A percentile compares a stretch with the other conserved stretches of the same genome.
These are phyloP conservation scores for Aspergillus cristatus DNA, from an alignment of 495 filamentous ascomycete species.

Conservation along the genomic window DNA sequence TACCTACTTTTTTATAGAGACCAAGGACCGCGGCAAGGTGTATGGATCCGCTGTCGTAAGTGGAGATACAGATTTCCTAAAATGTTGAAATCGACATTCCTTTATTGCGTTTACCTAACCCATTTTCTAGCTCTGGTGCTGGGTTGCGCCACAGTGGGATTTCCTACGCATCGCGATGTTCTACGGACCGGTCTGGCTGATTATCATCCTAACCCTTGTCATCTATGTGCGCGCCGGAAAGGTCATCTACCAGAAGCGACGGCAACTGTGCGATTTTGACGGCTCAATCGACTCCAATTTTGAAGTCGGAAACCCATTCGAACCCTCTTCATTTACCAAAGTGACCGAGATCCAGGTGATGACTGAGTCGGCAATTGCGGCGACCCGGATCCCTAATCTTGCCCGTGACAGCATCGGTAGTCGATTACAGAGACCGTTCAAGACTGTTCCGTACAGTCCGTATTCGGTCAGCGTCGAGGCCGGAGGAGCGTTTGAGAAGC, in stretches of 20 bases:
- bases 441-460: slow-evolving; percentile 10
- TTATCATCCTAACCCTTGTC: slow-evolving; percentile 56
- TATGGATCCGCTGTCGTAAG: slow-evolving; percentile 66
- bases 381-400: slow-evolving; percentile 4
- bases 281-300: slow-evolving; percentile 27
- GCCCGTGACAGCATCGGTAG: neutral
- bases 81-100: no score
- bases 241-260: slow-evolving; percentile 53
- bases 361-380: slow-evolving; percentile 22
- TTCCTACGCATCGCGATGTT: slow-evolving; percentile 67
- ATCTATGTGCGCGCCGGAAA: slow-evolving; percentile 68
- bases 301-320: slow-evolving; percentile 8
- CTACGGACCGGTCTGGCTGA: slow-evolving; percentile 80
- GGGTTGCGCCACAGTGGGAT: slow-evolving; percentile 61
- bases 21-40: slow-evolving; percentile 38
- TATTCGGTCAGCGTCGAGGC: slow-evolving; percentile 31
- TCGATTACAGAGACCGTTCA: neutral
- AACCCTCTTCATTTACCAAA: slow-evolving; percentile 46
- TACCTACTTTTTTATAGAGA: slow-evolving; percentile 54
- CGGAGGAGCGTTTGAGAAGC: slow-evolving; percentile 8
- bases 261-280: slow-evolving; percentile 33
- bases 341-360: slow-evolving; percentile 50
- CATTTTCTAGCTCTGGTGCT: slow-evolving; percentile 63
- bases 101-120: neutral
- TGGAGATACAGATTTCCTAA: neutral